phyloP scores from a whole-genome alignment of 2,329 filamentous ascomycete genomes.

The Diaporthe sp. region DNA sequence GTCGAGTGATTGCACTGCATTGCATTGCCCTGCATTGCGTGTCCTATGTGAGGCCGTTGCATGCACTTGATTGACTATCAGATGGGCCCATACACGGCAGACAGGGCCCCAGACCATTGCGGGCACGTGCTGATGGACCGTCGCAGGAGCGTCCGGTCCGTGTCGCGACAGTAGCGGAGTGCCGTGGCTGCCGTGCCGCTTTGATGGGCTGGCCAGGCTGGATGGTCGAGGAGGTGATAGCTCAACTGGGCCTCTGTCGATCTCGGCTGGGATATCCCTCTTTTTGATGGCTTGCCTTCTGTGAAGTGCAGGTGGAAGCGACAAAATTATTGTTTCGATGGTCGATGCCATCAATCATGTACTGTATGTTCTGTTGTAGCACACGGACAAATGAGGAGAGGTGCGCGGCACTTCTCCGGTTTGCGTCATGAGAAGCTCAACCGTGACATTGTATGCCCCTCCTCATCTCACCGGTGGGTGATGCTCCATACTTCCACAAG shows the following conservation, averaged over 20 bases:
- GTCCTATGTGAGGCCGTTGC: not conserved
- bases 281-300: not conserved
- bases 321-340: not conserved
- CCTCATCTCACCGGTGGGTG: not conserved
- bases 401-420: not conserved
- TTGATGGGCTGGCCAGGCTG: not conserved
- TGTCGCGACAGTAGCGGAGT: conserved; percentile 7
- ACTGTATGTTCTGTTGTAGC: not conserved
- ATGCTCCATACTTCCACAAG: not conserved
- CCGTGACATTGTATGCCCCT: not conserved
- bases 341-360: not conserved
- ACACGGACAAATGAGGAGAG: not conserved
- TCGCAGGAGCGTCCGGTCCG: conserved; percentile 16
- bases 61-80: not conserved
- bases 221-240: conserved; percentile 18
- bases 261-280: conserved; percentile 21
- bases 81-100: not conserved
- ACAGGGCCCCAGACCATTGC: not conserved
- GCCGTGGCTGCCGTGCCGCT: not conserved
- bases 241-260: conserved; percentile 3
- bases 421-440: not conserved
- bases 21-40: conserved; percentile 22
- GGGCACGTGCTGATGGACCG: conserved; percentile 19
- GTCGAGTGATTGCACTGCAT: conserved; percentile 6
- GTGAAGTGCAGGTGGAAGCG: conserved; percentile 6